phyloP scores from a whole-genome alignment of 495 filamentous ascomycete species.

The Neurospora sp. region DNA sequence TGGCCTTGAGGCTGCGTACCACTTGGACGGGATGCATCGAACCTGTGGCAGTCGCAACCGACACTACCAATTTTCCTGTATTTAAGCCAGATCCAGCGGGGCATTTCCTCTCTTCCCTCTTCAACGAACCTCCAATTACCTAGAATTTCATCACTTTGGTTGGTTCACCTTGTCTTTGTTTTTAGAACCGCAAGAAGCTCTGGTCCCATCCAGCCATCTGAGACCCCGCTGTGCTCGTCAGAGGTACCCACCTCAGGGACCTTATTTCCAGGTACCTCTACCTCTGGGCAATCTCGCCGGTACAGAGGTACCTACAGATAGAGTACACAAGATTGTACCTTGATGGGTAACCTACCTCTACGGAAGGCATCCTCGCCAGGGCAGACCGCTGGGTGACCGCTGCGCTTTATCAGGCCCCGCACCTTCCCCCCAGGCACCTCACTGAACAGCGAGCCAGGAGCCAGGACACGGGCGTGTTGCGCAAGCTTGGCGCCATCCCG shows the following conservation, averaged over 20 bases:
- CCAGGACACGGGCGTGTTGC: background rate
- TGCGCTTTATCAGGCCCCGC: background rate
- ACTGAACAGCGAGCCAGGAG: background rate
- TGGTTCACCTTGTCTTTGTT: too few species aligned
- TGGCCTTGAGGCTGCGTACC: background rate
- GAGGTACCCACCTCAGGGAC: background rate
- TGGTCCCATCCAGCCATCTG: background rate
- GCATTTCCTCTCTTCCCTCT: too few species aligned
- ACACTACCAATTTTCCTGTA: too few species aligned
- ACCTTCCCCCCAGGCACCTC: background rate
- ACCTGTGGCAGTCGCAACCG: background rate
- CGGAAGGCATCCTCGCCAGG: background rate
- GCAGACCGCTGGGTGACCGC: background rate
- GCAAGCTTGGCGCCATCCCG: background rate
- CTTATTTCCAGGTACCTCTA: background rate
- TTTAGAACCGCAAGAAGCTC: background rate
- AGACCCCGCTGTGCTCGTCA: background rate
- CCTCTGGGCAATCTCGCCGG: background rate
- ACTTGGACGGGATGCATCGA: background rate
- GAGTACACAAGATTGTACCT: background rate
- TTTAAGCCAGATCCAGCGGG: too few species aligned
- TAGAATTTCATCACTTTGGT: too few species aligned
- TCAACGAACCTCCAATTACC: too few species aligned
- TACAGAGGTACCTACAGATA: background rate
- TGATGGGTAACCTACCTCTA: background rate